Conservation (phyloP, 129 eudicot species). For the Heracleum sosnowskyi region DNA sequence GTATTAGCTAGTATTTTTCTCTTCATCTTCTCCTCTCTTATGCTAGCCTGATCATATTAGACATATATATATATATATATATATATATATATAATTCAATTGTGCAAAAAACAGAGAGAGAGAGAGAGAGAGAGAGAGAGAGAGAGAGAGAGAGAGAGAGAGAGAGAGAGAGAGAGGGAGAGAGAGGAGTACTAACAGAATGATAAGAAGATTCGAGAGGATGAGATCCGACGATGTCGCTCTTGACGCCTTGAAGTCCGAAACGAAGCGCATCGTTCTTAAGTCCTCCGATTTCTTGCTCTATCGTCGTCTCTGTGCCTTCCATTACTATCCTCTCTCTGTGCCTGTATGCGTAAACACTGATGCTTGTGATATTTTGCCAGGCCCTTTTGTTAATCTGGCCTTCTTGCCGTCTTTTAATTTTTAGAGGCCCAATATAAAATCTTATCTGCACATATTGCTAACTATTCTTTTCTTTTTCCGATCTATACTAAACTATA, state of each 20-base stretch:
- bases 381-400: too few relatives aligned
- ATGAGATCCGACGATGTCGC: constrained; percentile 77
- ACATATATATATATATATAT: neutral
- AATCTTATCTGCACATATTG: too few relatives aligned
- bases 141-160: neutral
- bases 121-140: too few relatives aligned
- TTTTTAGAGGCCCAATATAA: too few relatives aligned
- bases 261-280: constrained; percentile 70
- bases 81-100: neutral
- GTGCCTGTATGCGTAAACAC: too few relatives aligned
- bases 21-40: constrained; percentile 58
- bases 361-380: too few relatives aligned
- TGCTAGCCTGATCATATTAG: constrained; percentile 37
- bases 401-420: too few relatives aligned
- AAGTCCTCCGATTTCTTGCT: constrained; percentile 69
- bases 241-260: constrained; percentile 81
- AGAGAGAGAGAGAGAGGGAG: neutral
- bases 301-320: constrained; percentile 45
- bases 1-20: constrained; percentile 57
- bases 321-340: constrained; percentile 31
- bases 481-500: too few relatives aligned
- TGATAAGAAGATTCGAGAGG: constrained; percentile 69
- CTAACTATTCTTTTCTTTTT: too few relatives aligned
- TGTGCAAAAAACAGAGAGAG: neutral
- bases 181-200: constrained; percentile 26